Evolutionary conservation across 2,329 filamentous ascomycete species (phyloP).

Genomic region (Colletotrichum melonis): DNA sequence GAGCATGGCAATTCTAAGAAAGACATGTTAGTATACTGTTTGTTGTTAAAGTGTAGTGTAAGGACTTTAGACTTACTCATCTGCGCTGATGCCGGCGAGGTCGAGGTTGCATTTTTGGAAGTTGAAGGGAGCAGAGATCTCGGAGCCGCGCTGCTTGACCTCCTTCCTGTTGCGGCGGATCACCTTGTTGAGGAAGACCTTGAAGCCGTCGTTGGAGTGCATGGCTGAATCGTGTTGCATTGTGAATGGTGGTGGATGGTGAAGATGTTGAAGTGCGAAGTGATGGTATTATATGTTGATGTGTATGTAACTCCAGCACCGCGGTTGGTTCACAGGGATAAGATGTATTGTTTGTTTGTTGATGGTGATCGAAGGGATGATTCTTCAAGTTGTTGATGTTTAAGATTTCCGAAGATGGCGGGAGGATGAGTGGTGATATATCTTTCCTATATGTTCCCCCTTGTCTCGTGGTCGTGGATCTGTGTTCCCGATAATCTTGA

Average conservation of each 20-base stretch:
- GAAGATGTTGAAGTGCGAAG: background rate
- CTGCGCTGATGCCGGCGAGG: conserved; percentile 66
- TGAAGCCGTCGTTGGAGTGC: conserved; percentile 55
- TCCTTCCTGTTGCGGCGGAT: conserved; percentile 57
- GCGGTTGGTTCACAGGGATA: conserved; percentile 6
- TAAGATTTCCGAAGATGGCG: background rate
- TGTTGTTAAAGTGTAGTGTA: background rate
- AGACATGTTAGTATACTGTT: background rate
- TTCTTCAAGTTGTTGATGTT: background rate
- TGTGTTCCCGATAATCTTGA: background rate
- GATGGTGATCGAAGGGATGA: background rate
- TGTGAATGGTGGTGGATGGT: background rate
- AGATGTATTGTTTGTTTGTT: background rate
- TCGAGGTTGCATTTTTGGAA: conserved; percentile 65
- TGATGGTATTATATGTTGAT: conserved; percentile 1
- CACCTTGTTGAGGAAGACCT: conserved; percentile 56
- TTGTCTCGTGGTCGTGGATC: conserved; percentile 1
- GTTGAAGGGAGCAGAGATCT: conserved; percentile 69
- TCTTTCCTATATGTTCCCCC: conserved; percentile 11
- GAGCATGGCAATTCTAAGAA: conserved; percentile 58
- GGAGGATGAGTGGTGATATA: conserved; percentile 4
- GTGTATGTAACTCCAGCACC: background rate
- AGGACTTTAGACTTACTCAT: conserved; percentile 61
- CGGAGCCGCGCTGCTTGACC: conserved; percentile 50
- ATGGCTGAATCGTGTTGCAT: conserved; percentile 32